phyloP scores from a whole-genome alignment of 495 filamentous ascomycete genomes.

The Opeltia flavorubescens region DNA sequence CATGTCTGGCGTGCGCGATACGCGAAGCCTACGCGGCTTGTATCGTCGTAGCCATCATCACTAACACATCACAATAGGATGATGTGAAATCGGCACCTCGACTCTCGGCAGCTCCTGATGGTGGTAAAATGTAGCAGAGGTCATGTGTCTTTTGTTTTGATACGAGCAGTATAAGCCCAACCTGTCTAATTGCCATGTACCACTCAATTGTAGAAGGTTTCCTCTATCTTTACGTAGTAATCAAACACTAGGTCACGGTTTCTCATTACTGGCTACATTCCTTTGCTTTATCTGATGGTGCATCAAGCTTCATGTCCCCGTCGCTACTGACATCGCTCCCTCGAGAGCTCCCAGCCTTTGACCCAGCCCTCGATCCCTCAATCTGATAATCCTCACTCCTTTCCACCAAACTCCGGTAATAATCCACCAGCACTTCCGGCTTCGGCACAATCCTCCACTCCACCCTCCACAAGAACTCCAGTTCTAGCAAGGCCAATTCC shows the following conservation, averaged over 20 bases:
- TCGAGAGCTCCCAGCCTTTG: neutral
- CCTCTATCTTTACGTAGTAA: too few species aligned
- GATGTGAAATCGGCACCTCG: neutral
- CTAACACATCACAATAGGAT: neutral
- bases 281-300: neutral
- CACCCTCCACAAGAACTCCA: slow-evolving; percentile 82
- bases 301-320: slow-evolving; percentile 3
- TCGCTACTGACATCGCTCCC: neutral
- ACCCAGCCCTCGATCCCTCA: slow-evolving; percentile 16
- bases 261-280: neutral
- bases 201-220: too few species aligned
- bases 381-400: slow-evolving; percentile 47
- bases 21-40: slow-evolving; percentile 58
- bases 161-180: too few species aligned
- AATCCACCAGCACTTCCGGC: slow-evolving; percentile 81
- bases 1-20: slow-evolving; percentile 60
- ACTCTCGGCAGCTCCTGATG: too few species aligned
- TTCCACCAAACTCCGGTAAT: slow-evolving; percentile 77
- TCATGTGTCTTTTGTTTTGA: too few species aligned
- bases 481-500: slow-evolving; percentile 82
- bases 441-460: slow-evolving; percentile 96
- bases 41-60: slow-evolving; percentile 54
- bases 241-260: too few species aligned
- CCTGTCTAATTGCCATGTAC: too few species aligned
- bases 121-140: too few species aligned